Evolutionary conservation across 2,329 filamentous ascomycete genomes (phyloP).

Genomic region (Penicillium paneum): DNA sequence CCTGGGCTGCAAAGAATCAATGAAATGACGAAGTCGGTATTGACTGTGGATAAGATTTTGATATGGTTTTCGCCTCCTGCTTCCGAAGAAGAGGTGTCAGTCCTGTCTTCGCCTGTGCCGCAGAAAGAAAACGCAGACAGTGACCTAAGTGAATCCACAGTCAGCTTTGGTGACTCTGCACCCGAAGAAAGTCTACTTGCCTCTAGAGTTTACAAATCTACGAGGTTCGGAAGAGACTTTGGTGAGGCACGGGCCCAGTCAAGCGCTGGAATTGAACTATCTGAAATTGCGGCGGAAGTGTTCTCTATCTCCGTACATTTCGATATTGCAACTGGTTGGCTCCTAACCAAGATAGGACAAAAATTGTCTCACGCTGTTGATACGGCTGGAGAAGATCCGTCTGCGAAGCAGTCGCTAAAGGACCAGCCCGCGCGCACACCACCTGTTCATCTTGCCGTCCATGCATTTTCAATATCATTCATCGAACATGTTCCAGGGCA

Average conservation of each 20-base stretch:
- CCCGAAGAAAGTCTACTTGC: constrained; percentile 24
- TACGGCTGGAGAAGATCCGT: constrained; percentile 8
- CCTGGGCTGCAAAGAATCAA: constrained; percentile 20
- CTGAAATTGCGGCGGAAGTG: constrained; percentile 33
- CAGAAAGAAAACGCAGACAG: constrained; percentile 14
- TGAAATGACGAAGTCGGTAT: constrained; percentile 35
- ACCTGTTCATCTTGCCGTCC: constrained; percentile 27
- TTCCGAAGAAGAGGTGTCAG: constrained; percentile 8
- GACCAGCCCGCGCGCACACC: constrained; percentile 10
- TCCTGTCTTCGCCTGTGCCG: constrained; percentile 6
- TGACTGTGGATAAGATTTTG: constrained; percentile 34
- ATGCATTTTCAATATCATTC: constrained; percentile 35
- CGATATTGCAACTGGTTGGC: constrained; percentile 43
- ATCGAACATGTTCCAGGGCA: constrained; percentile 36
- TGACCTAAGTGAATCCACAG: constrained; percentile 22
- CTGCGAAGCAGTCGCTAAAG: constrained; percentile 2
- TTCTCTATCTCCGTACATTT: constrained; percentile 32
- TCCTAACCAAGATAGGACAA: constrained; percentile 39
- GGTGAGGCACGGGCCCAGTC: constrained; percentile 2
- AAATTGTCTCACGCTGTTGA: constrained; percentile 25
- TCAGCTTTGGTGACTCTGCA: constrained; percentile 21
- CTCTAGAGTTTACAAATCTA: constrained; percentile 23
- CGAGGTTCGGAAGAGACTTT: constrained; percentile 16
- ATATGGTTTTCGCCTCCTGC: constrained; percentile 37
- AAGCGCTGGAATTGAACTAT: not conserved